Evolutionary conservation across 2,329 filamentous ascomycete species (phyloP).

Genomic region (Fusarium sp.): DNA sequence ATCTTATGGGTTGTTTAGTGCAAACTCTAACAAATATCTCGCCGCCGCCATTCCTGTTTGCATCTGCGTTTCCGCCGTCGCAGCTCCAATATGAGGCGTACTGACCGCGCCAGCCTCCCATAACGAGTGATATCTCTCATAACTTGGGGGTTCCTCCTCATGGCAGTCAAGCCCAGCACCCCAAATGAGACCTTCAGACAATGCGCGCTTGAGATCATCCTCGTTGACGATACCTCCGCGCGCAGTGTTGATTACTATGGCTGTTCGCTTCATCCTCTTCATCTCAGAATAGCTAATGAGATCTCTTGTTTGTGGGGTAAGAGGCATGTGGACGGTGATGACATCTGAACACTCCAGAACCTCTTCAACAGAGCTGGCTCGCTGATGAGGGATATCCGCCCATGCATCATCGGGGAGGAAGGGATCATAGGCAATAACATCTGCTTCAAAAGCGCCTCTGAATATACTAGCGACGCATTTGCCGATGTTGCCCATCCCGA

Average conservation of each 20-base stretch:
- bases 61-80: constrained; percentile 49
- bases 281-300: constrained; percentile 47
- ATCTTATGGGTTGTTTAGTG: not conserved
- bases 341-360: constrained; percentile 47
- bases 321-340: constrained; percentile 50
- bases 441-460: constrained; percentile 46
- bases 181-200: constrained; percentile 48
- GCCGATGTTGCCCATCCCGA: constrained; percentile 53
- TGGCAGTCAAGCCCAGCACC: constrained; percentile 53
- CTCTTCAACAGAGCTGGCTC: constrained; percentile 45
- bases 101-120: constrained; percentile 51
- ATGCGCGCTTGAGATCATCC: constrained; percentile 43
- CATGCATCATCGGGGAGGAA: constrained; percentile 46
- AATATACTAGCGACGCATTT: constrained; percentile 49
- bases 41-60: constrained; percentile 43
- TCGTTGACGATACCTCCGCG: constrained; percentile 54
- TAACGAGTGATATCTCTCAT: constrained; percentile 46
- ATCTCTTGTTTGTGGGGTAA: constrained; percentile 45
- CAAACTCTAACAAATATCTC: constrained; percentile 34
- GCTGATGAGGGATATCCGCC: constrained; percentile 45
- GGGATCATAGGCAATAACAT: constrained; percentile 50
- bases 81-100: constrained; percentile 57
- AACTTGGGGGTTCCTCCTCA: constrained; percentile 50
- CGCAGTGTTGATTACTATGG: constrained; percentile 53
- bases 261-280: constrained; percentile 48